Evolutionary conservation across 1,139 yeast species (phyloP), one percentile per base, ranked within the genome.

Genomic region (Taphrina populina): DNA sequence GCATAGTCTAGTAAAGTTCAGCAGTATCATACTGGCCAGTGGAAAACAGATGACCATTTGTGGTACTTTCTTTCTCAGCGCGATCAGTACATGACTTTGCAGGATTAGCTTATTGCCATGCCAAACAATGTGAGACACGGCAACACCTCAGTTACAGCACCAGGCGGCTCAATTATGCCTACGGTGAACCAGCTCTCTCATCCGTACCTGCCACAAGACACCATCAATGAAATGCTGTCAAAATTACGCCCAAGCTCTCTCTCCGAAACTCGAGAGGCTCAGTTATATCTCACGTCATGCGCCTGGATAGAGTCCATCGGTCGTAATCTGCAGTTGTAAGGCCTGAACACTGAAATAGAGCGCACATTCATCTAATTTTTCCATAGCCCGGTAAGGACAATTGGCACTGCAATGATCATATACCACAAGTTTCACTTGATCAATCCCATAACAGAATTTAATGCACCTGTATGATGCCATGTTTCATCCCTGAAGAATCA

Each of bases 381-480:
- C 8, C 15, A n/a, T 27, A 63, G 66, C 55, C 71, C 73, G 0
- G 61, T 67, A 15, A 62, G 65, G 20, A 67, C 73, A 2, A 63
- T 68, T 33, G 63, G 69, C 15, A 65, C 71, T 1, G 65, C 58
- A 40, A 34, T 56, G 80, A 79, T 81, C 62, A 81, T 81, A 63
- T 86, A 81, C 66, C 94, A 84, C 63, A 71, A 88, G 58, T 86
- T 76, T 66, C 84, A 79, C 65, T 72, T 86, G 7, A 59, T 62
- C 54, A 61, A 62, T 51, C 36, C 66, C 15, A 35, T 60, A 7
- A 57, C 56, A 15, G 61, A 63, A 17, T 61, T 62, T 37, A 47
- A 57, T 19, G 40, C 56, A n/a, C 51, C 62, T 65, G 61, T 75
- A 72, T 37, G 67, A 66, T 43, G 76, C 73, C 13, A 11, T 27